These are phyloP conservation scores for Arabidopsis suecica DNA, from an alignment of 345 rosid genomes.

Conservation along the genomic window DNA sequence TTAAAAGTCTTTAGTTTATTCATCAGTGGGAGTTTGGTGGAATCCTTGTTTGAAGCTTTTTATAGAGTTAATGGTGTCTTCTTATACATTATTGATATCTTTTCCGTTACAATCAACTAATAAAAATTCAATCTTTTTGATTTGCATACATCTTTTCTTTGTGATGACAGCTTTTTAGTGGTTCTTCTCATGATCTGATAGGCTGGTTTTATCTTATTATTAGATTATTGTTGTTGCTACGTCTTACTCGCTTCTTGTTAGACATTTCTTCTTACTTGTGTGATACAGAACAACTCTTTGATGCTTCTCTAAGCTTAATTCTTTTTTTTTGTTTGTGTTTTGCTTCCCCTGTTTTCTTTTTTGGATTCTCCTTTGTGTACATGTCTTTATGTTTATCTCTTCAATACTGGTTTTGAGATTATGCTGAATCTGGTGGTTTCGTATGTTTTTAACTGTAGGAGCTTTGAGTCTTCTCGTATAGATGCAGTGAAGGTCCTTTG, in stretches of 20 bases:
- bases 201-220: conserved; percentile 38
- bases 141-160: conserved; percentile 12
- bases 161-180: conserved; percentile 18
- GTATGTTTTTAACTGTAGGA: conserved; percentile 32
- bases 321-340: conserved; percentile 5
- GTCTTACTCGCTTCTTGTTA: conserved; percentile 38
- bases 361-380: too few species aligned
- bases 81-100: conserved; percentile 30
- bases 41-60: conserved; percentile 42
- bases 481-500: conserved; percentile 10
- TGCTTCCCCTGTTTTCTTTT: neutral
- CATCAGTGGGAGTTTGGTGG: conserved; percentile 45
- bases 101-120: conserved; percentile 9
- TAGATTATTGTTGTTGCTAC: conserved; percentile 31
- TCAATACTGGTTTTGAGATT: neutral
- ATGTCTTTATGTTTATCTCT: too few species aligned
- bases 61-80: conserved; percentile 26
- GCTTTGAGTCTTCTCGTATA: conserved; percentile 21
- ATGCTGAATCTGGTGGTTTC: conserved; percentile 21
- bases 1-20: conserved; percentile 33
- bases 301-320: conserved; percentile 31
- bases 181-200: conserved; percentile 36
- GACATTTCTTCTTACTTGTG: conserved; percentile 14
- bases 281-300: neutral
- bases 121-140: neutral